Evolutionary conservation across 169 alveolate species (phyloP), one percentile per base, ranked within the genome.

Genomic region (Theileria luwenshuni): DNA sequence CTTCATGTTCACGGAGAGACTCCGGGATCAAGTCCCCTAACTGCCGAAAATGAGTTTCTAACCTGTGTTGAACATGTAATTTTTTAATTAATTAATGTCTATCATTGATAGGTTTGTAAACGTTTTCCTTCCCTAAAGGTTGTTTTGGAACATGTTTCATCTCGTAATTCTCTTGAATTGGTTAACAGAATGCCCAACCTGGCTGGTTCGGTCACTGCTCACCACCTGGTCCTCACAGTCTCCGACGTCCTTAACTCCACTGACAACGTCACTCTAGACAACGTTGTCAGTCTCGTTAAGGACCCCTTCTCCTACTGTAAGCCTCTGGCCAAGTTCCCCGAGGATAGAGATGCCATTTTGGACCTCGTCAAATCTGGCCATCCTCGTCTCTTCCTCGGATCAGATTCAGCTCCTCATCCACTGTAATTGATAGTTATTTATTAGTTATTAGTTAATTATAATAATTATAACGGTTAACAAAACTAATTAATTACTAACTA

Each of bases 361-460:
- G 72, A 81, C 63, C 77, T 69, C 0, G 23, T 81, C 0, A 72
- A 35, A 32, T 21, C 79, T 0, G 41, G 74, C 19, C 67, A 67
- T 33, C 84, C 88, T 13, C 75, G 83, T 52, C 30, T 89, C 17
- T 89, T 81, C 76, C 71, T 89, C 38, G 94, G 94, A 27, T 89
- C 94, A n/a, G 94, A 89, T 77, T 89, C 94, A 8, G 94, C 94
- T 25, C 94, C 94, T 25, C 94, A 89, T 59, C 38, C 77, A 15
- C 17, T 49, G 86, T 76, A 41, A 23, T 64, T 21, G 0, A 17
- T 10, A 6, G 6, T 27, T 17, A 0, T n/a, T n/a, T n/a, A 2
- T n/a, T 17, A 19, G 19, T 28, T 27, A 1, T n/a, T n/a, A n/a
- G n/a, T n/a, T 23, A 48, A 10, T n/a, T n/a, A n/a, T n/a, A n/a